Conservation (phyloP, 768 basidiomycete genomes). For the Sutorius australiensis region DNA sequence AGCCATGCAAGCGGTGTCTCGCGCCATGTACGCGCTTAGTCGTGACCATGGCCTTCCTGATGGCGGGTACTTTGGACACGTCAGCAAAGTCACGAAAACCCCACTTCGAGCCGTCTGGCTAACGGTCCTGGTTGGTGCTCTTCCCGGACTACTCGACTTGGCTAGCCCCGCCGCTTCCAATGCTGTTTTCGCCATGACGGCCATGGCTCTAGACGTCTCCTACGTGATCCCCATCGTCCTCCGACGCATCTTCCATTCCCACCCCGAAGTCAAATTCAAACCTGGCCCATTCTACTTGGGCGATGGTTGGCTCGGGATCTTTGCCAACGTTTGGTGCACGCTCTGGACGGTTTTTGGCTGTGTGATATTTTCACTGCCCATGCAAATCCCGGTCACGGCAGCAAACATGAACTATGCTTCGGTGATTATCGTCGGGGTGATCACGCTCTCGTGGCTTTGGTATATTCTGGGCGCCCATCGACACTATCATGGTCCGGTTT, state of each 20-base stretch:
- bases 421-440: conserved; percentile 28
- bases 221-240: conserved; percentile 58
- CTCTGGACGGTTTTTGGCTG: conserved; percentile 44
- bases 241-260: conserved; percentile 47
- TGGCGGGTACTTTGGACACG: conserved; percentile 50
- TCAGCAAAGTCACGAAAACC: conserved; percentile 46
- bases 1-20: conserved; percentile 51
- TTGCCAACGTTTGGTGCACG: conserved; percentile 44
- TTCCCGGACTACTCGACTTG: conserved; percentile 48
- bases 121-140: conserved; percentile 40
- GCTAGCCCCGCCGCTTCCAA: conserved; percentile 50
- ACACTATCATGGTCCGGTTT: conserved; percentile 57
- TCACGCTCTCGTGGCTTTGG: conserved; percentile 40
- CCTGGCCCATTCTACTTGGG: conserved; percentile 64
- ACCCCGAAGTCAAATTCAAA: conserved; percentile 56
- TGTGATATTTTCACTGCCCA: conserved; percentile 50
- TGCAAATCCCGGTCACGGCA: conserved; percentile 43
- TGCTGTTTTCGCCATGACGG: conserved; percentile 56
- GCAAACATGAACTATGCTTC: conserved; percentile 52
- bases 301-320: conserved; percentile 43
- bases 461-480: conserved; percentile 50
- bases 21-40: conserved; percentile 58
- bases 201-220: conserved; percentile 48
- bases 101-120: conserved; percentile 56
- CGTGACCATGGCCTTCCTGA: conserved; percentile 55